Evolutionary conservation across 2,329 filamentous ascomycete genomes (phyloP).

Genomic region (Bertia moriformis): DNA sequence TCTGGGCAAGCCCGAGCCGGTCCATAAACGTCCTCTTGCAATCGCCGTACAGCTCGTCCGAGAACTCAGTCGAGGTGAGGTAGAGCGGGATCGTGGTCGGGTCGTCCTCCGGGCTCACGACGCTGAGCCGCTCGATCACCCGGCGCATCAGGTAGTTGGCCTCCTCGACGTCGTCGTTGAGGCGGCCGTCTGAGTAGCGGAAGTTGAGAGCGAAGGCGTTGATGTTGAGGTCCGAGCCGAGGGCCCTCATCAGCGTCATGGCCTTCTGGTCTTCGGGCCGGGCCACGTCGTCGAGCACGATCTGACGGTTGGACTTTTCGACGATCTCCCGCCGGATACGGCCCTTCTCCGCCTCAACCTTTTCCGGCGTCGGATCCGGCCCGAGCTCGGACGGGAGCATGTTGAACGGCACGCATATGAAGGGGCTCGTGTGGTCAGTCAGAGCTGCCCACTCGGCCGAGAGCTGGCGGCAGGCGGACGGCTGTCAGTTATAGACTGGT

Average conservation of each 20-base stretch:
- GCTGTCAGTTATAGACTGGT: too few relatives aligned
- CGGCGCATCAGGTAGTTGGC: slow-evolving; percentile 30
- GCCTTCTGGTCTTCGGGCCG: slow-evolving; percentile 14
- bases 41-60: slow-evolving; percentile 20
- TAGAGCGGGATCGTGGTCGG: slow-evolving; percentile 24
- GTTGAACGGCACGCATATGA: slow-evolving; percentile 26
- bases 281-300: slow-evolving; percentile 13
- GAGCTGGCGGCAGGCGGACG: too few relatives aligned
- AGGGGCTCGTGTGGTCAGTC: slow-evolving; percentile 15
- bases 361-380: slow-evolving; percentile 7
- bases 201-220: slow-evolving; percentile 29
- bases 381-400: slow-evolving; percentile 19
- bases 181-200: slow-evolving; percentile 16
- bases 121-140: slow-evolving; percentile 24
- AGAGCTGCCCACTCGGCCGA: slow-evolving; percentile 25
- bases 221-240: slow-evolving; percentile 31
- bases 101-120: slow-evolving; percentile 21
- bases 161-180: slow-evolving; percentile 28
- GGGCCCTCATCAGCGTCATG: slow-evolving; percentile 19
- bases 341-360: slow-evolving; percentile 18
- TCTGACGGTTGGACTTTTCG: slow-evolving; percentile 16
- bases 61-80: slow-evolving; percentile 27
- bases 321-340: slow-evolving; percentile 22
- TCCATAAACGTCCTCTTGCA: slow-evolving; percentile 24
- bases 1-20: slow-evolving; percentile 18